These are phyloP conservation scores for Piper betle DNA, from an alignment of 164 flowering plant species.

Conservation along the genomic window DNA sequence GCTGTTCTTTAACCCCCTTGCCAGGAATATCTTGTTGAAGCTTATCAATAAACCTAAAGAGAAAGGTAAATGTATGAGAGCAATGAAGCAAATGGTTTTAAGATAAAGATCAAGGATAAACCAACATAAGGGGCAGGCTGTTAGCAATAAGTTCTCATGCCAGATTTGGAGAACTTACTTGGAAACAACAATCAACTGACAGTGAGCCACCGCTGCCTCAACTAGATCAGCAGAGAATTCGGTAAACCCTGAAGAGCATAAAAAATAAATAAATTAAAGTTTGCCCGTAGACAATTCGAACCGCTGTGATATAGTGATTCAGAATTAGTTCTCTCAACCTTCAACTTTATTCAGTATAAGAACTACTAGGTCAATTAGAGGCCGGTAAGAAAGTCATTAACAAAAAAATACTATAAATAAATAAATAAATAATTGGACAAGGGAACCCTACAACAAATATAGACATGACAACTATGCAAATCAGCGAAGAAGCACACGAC, in stretches of 20 bases:
- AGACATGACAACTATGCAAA: constrained; percentile 9
- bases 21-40: constrained; percentile 72
- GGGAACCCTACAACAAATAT: constrained; percentile 70
- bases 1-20: constrained; percentile 52
- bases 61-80: not conserved
- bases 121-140: too few species aligned
- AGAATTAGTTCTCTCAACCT: too few species aligned
- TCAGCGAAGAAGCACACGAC: constrained; percentile 10
- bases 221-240: constrained; percentile 70
- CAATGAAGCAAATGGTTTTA: not conserved
- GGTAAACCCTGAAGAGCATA: constrained; percentile 43
- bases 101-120: not conserved
- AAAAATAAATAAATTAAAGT: constrained; percentile 21
- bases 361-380: too few species aligned
- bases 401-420: not conserved
- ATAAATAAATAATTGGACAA: too few species aligned
- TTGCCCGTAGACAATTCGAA: constrained; percentile 44
- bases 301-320: too few species aligned
- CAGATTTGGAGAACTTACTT: constrained; percentile 38
- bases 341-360: too few species aligned
- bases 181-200: constrained; percentile 87
- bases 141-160: too few species aligned
- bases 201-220: constrained; percentile 87
- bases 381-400: too few species aligned
- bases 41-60: constrained; percentile 68